A percentile compares a stretch with the other conserved stretches of the same genome.
These are phyloP conservation scores for Aureobasidium sp. DNA, from an alignment of 2,329 filamentous ascomycete genomes.

Conservation along the genomic window DNA sequence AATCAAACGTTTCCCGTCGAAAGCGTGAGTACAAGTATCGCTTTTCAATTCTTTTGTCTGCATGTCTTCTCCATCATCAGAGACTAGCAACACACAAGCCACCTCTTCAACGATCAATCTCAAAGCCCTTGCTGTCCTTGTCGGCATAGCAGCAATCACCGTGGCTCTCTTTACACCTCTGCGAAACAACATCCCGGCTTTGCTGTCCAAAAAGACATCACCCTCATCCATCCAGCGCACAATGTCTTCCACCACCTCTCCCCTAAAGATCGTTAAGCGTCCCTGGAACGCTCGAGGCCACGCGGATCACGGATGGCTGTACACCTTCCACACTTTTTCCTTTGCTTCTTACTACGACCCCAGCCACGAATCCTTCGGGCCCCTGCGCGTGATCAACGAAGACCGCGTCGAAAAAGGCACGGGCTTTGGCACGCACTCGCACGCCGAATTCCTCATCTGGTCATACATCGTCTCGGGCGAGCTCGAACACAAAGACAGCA, in stretches of 20 bases:
- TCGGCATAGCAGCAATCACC: slow-evolving; percentile 35
- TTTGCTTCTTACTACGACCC: slow-evolving; percentile 70
- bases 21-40: neutral
- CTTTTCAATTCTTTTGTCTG: neutral
- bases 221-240: slow-evolving; percentile 16
- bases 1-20: neutral
- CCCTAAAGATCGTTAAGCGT: slow-evolving; percentile 61
- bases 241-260: slow-evolving; percentile 18
- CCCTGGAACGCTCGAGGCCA: slow-evolving; percentile 67
- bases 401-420: slow-evolving; percentile 67
- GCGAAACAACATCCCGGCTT: slow-evolving; percentile 31
- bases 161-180: slow-evolving; percentile 40
- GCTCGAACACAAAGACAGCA: slow-evolving; percentile 79
- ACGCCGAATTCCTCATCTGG: slow-evolving; percentile 86
- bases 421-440: slow-evolving; percentile 79
- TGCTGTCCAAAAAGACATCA: slow-evolving; percentile 25
- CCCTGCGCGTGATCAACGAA: slow-evolving; percentile 80
- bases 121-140: slow-evolving; percentile 25
- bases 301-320: slow-evolving; percentile 78
- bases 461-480: slow-evolving; percentile 79
- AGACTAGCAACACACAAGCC: slow-evolving; percentile 10
- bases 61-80: slow-evolving; percentile 19
- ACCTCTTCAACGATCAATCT: slow-evolving; percentile 15
- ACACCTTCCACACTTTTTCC: slow-evolving; percentile 79
- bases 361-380: slow-evolving; percentile 61